phyloP scores from a whole-genome alignment of 257 asterid genomes.

The Petrea volubilis region DNA sequence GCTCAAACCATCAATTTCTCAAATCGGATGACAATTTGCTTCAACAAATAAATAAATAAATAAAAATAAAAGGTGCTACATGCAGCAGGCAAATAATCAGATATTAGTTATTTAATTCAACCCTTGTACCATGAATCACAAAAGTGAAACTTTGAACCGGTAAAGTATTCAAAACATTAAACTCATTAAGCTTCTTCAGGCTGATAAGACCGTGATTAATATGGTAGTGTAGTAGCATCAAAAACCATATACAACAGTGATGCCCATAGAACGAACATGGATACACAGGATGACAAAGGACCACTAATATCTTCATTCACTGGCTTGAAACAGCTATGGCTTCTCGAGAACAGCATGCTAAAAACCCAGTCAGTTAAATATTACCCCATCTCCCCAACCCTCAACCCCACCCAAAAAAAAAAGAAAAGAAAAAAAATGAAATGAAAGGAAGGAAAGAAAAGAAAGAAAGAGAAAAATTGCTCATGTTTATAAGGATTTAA shows the following conservation, averaged over 20 bases:
- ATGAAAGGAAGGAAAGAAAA: no score
- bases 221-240: background rate
- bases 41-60: background rate
- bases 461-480: no score
- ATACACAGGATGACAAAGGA: background rate
- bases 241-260: background rate
- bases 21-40: constrained; percentile 4
- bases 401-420: background rate
- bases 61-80: background rate
- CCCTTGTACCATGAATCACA: background rate
- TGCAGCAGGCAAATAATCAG: background rate
- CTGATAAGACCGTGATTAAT: background rate
- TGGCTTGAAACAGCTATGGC: background rate
- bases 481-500: no score
- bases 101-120: background rate
- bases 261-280: background rate
- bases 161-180: background rate
- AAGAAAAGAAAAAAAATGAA: no score
- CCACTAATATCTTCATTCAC: background rate
- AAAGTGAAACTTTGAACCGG: background rate
- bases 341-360: background rate
- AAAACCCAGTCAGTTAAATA: background rate
- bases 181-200: background rate
- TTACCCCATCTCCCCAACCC: background rate
- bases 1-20: no score